A percentile compares a stretch with the other conserved stretches of the same genome.
Evolutionary conservation across 2,329 filamentous ascomycete species (phyloP).

Genomic region (Trichophyton mentagrophytes): DNA sequence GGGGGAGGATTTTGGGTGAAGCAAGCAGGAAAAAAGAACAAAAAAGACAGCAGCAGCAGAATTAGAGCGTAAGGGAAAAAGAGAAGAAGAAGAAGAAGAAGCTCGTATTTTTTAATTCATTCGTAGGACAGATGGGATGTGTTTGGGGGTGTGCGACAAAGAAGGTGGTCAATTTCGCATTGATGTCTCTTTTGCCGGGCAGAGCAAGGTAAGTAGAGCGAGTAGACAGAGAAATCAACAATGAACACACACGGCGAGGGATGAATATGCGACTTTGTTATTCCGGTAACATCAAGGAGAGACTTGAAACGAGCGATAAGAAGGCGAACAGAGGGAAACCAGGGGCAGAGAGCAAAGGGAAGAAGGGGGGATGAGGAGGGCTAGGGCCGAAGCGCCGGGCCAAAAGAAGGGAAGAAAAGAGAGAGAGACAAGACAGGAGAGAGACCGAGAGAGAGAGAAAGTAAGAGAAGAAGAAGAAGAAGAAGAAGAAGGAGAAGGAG

Average conservation of each 20-base stretch:
- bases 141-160: slow-evolving; percentile 5
- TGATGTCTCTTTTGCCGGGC: not conserved
- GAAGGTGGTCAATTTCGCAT: slow-evolving; percentile 3
- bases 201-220: not conserved
- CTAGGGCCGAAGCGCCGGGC: not conserved
- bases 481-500: not conserved
- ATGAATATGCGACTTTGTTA: not conserved
- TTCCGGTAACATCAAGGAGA: slow-evolving; percentile 5
- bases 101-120: slow-evolving; percentile 5
- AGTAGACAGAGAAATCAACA: not conserved
- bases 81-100: slow-evolving; percentile 1
- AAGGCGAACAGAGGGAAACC: not conserved
- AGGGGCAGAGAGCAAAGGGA: slow-evolving; percentile 7
- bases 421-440: not conserved
- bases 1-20: not conserved
- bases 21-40: slow-evolving; percentile 2
- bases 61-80: not conserved
- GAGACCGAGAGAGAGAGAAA: not conserved
- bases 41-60: not conserved
- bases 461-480: not conserved
- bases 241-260: not conserved
- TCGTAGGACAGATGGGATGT: slow-evolving; percentile 2
- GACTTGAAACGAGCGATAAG: slow-evolving; percentile 5
- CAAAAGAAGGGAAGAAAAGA: not conserved
- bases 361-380: slow-evolving; percentile 9